Percentiles rank a stretch among this genome's conserved stretches.
phyloP scores from a whole-genome alignment of 495 filamentous ascomycete species.

The Symbiotaphrina buchneri region DNA sequence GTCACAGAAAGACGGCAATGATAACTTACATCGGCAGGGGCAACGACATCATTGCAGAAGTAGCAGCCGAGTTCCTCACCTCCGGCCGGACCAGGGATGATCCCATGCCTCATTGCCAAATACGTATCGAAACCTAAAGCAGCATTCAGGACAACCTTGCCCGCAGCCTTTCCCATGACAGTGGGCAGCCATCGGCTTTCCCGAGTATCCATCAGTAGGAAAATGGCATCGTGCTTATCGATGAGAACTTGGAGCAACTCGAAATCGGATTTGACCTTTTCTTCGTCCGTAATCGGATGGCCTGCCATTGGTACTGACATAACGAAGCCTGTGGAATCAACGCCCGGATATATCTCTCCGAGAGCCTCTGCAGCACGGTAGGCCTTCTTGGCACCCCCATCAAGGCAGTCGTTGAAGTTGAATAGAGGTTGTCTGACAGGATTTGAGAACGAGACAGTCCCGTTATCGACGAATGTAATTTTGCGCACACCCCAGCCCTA shows the following conservation, averaged over 20 bases:
- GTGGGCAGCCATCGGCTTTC: slow-evolving; percentile 95
- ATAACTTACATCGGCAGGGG: slow-evolving; percentile 67
- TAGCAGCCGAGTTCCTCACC: slow-evolving; percentile 73
- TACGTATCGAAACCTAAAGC: slow-evolving; percentile 92
- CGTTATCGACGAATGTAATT: slow-evolving; percentile 92
- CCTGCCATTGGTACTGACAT: slow-evolving; percentile 88
- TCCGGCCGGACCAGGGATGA: slow-evolving; percentile 18
- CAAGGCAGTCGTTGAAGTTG: slow-evolving; percentile 67
- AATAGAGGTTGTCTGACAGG: slow-evolving; percentile 89
- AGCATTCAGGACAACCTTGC: slow-evolving; percentile 91
- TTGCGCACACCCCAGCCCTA: slow-evolving; percentile 88
- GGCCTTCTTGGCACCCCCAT: slow-evolving; percentile 73
- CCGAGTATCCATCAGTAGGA: slow-evolving; percentile 88
- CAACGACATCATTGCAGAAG: slow-evolving; percentile 96
- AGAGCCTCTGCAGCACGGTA: slow-evolving; percentile 59
- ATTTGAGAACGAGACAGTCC: slow-evolving; percentile 90
- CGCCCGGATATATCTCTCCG: slow-evolving; percentile 73
- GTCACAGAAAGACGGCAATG: background rate
- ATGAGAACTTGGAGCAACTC: slow-evolving; percentile 50
- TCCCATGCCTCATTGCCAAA: slow-evolving; percentile 89
- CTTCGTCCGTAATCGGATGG: slow-evolving; percentile 57
- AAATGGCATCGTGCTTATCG: slow-evolving; percentile 76
- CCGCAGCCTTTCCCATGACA: slow-evolving; percentile 79
- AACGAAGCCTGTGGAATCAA: slow-evolving; percentile 53
- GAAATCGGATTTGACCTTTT: slow-evolving; percentile 45